Evolutionary conservation across 2,329 filamentous ascomycete species (phyloP), one percentile per base, ranked within the genome.

Genomic region (Dactylellina cionopaga): DNA sequence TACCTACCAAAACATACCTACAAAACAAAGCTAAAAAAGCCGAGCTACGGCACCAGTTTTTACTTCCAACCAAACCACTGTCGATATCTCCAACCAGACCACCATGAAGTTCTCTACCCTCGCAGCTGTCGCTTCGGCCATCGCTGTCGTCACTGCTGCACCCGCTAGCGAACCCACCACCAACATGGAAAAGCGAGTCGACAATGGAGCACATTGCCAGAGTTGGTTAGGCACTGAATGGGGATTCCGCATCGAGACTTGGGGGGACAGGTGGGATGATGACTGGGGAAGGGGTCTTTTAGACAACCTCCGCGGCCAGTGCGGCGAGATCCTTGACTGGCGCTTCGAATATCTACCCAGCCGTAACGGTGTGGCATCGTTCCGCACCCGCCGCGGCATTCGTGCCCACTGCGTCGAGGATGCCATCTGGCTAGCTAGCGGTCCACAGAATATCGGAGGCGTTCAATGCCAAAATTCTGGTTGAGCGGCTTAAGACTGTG

Each of bases 401-500:
- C 15, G n/a, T 5, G 5, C 22, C 9, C 24, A 37, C 1, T 37
- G 31, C 15, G 49, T 39, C 6, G 9, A 24, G 29, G 49, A 54
- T 54, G 49, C 49, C 5, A 54, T 54, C 5, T 54, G 49, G 49
- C 29, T 54, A 33, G 49, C 49, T 54, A 54, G 49, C 5, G 49
- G 31, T 0, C 49, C 49, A 1, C 24, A 10, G 2, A 37, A 37
- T 25, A 17, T 33, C 15, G 27, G 6, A n/a, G n/a, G n/a, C n/a
- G n/a, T n/a, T n/a, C n/a, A n/a, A n/a, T n/a, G n/a, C n/a, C n/a
- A n/a, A n/a, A n/a, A n/a, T n/a, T n/a, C n/a, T n/a, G n/a, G n/a
- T n/a, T n/a, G n/a, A n/a, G n/a, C n/a, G n/a, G n/a, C n/a, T n/a
- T n/a, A n/a, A n/a, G n/a, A n/a, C n/a, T n/a, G n/a, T n/a, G n/a